phyloP scores from a whole-genome alignment of 169 alveolate genomes.

The Eimeria maxima region DNA sequence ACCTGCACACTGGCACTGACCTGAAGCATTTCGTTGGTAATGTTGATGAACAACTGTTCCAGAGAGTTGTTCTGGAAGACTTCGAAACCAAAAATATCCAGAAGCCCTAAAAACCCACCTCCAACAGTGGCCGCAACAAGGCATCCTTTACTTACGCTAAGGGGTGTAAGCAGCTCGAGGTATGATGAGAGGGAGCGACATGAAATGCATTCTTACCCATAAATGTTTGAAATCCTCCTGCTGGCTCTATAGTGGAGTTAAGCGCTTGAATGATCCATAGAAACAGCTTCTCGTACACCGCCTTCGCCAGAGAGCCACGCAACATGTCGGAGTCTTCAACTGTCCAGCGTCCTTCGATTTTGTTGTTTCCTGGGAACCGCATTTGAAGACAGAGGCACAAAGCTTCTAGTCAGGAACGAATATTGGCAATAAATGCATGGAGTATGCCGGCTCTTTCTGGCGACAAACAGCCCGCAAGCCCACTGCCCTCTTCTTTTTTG shows the following conservation, averaged over 20 bases:
- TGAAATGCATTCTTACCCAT: slow-evolving; percentile 91
- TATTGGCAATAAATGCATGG: neutral
- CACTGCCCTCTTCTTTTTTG: neutral
- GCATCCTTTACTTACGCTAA: neutral
- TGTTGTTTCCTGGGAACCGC: slow-evolving; percentile 88
- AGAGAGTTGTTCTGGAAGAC: slow-evolving; percentile 95
- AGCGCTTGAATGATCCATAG: slow-evolving; percentile 96
- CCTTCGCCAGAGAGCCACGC: slow-evolving; percentile 96
- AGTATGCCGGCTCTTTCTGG: neutral
- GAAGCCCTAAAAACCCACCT: slow-evolving; percentile 91
- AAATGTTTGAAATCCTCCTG: slow-evolving; percentile 90
- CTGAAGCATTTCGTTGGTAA: slow-evolving; percentile 98
- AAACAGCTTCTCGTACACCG: slow-evolving; percentile 97
- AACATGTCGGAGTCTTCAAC: slow-evolving; percentile 92
- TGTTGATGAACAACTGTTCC: slow-evolving; percentile 98
- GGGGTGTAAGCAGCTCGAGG: neutral
- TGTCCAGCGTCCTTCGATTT: slow-evolving; percentile 93
- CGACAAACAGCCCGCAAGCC: neutral
- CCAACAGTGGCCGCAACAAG: neutral
- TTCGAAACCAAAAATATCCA: slow-evolving; percentile 99
- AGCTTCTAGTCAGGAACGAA: neutral
- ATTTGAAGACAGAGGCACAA: neutral
- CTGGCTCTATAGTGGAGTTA: slow-evolving; percentile 95
- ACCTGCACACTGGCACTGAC: neutral
- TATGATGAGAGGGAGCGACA: neutral